Conservation (phyloP, 2,329 filamentous ascomycete genomes). For the Alternaria sp. region DNA sequence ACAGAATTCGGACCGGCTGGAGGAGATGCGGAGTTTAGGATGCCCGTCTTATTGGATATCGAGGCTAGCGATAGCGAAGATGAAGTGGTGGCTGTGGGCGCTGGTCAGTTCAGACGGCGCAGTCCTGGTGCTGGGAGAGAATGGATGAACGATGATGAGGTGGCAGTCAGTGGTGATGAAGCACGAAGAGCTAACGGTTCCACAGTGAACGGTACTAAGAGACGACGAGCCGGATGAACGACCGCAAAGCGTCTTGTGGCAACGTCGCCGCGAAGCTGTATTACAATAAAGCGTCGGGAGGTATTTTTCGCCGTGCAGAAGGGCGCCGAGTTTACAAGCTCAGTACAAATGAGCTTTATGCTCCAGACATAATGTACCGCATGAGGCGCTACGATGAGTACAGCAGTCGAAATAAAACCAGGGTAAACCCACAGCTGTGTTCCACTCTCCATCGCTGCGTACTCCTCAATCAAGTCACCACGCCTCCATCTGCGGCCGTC, state of each 20-base stretch:
- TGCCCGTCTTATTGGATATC: constrained; percentile 93
- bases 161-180: constrained; percentile 50
- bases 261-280: neutral
- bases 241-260: neutral
- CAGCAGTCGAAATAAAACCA: neutral
- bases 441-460: neutral
- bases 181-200: constrained; percentile 44
- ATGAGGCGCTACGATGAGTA: neutral
- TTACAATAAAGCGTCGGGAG: neutral
- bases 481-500: no score
- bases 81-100: constrained; percentile 73
- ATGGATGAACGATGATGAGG: constrained; percentile 67
- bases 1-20: constrained; percentile 57
- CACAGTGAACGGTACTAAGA: constrained; percentile 47
- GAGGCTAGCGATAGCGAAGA: constrained; percentile 96
- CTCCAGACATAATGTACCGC: neutral
- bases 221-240: constrained; percentile 43
- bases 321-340: neutral
- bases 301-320: neutral
- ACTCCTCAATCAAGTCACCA: neutral
- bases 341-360: neutral
- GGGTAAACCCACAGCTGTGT: neutral
- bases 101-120: constrained; percentile 85
- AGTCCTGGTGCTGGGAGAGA: constrained; percentile 79
- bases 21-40: constrained; percentile 71